A percentile compares a stretch with the other conserved stretches of the same genome.
Conservation (phyloP, 2,329 filamentous ascomycete genomes). For the Exophiala phaeomuriformis region DNA sequence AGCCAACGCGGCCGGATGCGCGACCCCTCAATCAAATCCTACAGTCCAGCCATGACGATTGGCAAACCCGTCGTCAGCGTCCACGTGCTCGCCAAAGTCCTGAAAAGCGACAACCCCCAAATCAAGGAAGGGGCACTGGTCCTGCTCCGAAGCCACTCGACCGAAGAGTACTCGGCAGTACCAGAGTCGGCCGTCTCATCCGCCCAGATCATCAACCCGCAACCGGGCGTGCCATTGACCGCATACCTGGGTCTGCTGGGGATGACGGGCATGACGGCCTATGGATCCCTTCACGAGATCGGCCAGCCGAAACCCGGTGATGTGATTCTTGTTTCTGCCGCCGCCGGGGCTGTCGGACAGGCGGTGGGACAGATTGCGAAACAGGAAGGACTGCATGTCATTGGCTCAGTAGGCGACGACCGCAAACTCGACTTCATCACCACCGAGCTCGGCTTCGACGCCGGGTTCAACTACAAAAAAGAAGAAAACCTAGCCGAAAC, state of each 20-base stretch:
- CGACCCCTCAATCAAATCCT: slow-evolving; percentile 53
- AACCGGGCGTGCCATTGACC: slow-evolving; percentile 51
- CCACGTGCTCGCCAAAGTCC: slow-evolving; percentile 53
- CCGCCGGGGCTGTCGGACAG: slow-evolving; percentile 66
- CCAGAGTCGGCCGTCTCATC: slow-evolving; percentile 34
- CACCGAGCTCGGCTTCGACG: slow-evolving; percentile 57
- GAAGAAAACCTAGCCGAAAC: slow-evolving; percentile 60
- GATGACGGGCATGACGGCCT: slow-evolving; percentile 64
- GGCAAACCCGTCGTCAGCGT: slow-evolving; percentile 53
- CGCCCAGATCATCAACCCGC: slow-evolving; percentile 43
- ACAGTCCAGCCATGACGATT: slow-evolving; percentile 52
- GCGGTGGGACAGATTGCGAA: slow-evolving; percentile 69
- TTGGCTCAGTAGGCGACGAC: slow-evolving; percentile 65
- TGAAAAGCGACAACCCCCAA: slow-evolving; percentile 55
- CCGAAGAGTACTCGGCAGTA: slow-evolving; percentile 60
- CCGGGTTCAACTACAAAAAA: slow-evolving; percentile 71
- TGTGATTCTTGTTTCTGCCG: slow-evolving; percentile 66
- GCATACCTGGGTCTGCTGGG: slow-evolving; percentile 59
- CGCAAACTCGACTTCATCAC: slow-evolving; percentile 63
- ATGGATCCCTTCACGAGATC: slow-evolving; percentile 59
- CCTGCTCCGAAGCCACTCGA: slow-evolving; percentile 27
- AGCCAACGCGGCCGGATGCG: slow-evolving; percentile 72
- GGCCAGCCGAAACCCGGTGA: slow-evolving; percentile 61
- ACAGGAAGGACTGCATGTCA: slow-evolving; percentile 59
- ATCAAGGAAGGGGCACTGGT: slow-evolving; percentile 56